A percentile compares a stretch with the other conserved stretches of the same genome.
Evolutionary conservation across 2,329 filamentous ascomycete species (phyloP).

Genomic region (Colletotrichum gloeosporioides): DNA sequence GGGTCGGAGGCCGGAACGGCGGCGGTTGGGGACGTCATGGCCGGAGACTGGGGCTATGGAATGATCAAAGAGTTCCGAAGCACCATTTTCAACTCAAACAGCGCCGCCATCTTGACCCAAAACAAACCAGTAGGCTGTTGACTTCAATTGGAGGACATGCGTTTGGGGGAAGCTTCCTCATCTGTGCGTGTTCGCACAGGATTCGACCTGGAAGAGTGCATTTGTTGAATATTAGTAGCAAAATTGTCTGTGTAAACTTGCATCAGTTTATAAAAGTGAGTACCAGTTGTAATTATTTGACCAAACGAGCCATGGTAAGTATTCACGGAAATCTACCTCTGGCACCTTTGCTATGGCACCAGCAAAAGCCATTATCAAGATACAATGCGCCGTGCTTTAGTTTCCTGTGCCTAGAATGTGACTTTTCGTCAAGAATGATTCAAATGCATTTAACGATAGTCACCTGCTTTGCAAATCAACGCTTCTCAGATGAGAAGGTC

Average conservation of each 20-base stretch:
- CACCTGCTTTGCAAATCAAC: neutral
- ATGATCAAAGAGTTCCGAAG: neutral
- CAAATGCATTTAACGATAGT: neutral
- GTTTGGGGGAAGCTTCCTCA: neutral
- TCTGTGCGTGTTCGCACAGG: neutral
- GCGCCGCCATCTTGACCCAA: neutral
- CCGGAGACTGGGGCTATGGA: neutral
- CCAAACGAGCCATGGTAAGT: neutral
- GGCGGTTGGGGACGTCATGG: neutral
- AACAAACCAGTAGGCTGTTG: neutral
- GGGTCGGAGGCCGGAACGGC: neutral
- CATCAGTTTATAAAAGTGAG: neutral
- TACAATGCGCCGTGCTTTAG: neutral
- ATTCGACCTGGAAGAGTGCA: neutral
- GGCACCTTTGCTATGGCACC: neutral
- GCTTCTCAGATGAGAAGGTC: neutral
- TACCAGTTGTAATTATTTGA: fast-evolving
- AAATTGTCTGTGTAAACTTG: neutral
- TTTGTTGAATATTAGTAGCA: neutral
- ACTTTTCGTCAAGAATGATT: neutral
- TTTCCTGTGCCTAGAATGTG: neutral
- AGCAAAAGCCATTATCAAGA: neutral
- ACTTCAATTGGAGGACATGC: neutral
- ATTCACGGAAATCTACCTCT: neutral
- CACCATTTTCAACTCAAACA: neutral